Percentiles rank a stretch among this genome's conserved stretches.
These are phyloP conservation scores for Lachnellula subtilissima DNA, from an alignment of 2,329 filamentous ascomycete species.

Conservation along the genomic window DNA sequence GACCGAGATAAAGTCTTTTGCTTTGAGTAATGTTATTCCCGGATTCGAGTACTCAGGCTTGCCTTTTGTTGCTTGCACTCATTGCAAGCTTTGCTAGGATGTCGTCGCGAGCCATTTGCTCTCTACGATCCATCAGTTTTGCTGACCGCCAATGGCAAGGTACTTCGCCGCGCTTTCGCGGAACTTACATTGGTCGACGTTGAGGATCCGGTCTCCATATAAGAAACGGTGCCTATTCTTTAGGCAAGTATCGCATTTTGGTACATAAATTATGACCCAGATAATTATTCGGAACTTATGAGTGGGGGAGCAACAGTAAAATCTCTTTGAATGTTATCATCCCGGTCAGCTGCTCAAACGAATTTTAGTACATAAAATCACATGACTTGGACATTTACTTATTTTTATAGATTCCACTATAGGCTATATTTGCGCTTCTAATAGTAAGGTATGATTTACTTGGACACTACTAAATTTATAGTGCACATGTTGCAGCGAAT, in stretches of 20 bases:
- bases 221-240: not conserved
- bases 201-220: not conserved
- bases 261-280: not conserved
- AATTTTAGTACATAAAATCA: not conserved
- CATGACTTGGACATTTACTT: no score
- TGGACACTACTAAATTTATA: no score
- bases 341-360: no score
- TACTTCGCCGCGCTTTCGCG: not conserved
- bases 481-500: no score
- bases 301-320: no score
- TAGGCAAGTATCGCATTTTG: not conserved
- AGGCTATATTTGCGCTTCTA: no score
- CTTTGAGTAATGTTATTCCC: not conserved
- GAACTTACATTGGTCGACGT: not conserved
- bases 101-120: slow-evolving; percentile 2
- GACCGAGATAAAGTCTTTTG: not conserved
- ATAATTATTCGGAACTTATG: not conserved
- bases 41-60: not conserved
- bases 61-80: slow-evolving; percentile 15
- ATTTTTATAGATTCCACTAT: no score
- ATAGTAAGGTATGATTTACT: no score
- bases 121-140: not conserved
- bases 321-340: no score
- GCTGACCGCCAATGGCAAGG: not conserved
- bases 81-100: slow-evolving; percentile 13